Evolutionary conservation across 805 yeast species (phyloP).

Genomic region (Lipomyces japonicus): DNA sequence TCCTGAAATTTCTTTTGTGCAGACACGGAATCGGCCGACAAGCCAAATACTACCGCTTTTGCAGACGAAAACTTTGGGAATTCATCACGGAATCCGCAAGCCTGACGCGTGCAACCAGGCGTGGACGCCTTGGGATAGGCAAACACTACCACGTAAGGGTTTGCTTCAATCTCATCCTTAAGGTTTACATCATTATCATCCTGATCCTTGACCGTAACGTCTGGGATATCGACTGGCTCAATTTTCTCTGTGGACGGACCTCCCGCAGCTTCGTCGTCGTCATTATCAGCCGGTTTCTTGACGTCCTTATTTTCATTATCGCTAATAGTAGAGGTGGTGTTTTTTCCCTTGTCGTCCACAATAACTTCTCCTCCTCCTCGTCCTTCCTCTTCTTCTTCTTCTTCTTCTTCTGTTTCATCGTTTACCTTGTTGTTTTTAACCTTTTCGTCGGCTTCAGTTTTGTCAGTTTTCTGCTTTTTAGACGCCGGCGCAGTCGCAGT

Average conservation of each 20-base stretch:
- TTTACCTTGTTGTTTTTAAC: slow-evolving; percentile 17
- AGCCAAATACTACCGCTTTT: slow-evolving; percentile 63
- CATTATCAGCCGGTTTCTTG: slow-evolving; percentile 19
- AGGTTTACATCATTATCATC: slow-evolving; percentile 60
- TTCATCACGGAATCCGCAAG: slow-evolving; percentile 76
- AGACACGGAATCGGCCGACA: slow-evolving; percentile 76
- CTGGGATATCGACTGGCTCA: slow-evolving; percentile 68
- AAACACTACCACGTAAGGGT: slow-evolving; percentile 20
- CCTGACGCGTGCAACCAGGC: slow-evolving; percentile 96
- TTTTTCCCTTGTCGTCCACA: slow-evolving; percentile 8
- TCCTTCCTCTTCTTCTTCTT: neutral
- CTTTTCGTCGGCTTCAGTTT: slow-evolving; percentile 11
- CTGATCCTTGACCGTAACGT: slow-evolving; percentile 60
- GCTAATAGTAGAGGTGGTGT: slow-evolving; percentile 11
- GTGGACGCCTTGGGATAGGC: slow-evolving; percentile 92
- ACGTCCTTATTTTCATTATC: slow-evolving; percentile 32
- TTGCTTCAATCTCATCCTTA: slow-evolving; percentile 32
- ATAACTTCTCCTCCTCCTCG: slow-evolving; percentile 5
- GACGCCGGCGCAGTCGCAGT: slow-evolving; percentile 17
- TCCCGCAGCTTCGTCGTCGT: slow-evolving; percentile 25
- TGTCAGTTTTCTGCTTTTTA: slow-evolving; percentile 7
- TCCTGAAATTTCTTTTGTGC: slow-evolving; percentile 72
- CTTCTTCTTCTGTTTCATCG: slow-evolving; percentile 7
- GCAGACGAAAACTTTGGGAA: slow-evolving; percentile 51
- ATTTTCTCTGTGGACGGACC: slow-evolving; percentile 33